Base-by-base conservation (phyloP, 2,329 filamentous ascomycete species). In the Uncinocarpus reesii region DNA sequence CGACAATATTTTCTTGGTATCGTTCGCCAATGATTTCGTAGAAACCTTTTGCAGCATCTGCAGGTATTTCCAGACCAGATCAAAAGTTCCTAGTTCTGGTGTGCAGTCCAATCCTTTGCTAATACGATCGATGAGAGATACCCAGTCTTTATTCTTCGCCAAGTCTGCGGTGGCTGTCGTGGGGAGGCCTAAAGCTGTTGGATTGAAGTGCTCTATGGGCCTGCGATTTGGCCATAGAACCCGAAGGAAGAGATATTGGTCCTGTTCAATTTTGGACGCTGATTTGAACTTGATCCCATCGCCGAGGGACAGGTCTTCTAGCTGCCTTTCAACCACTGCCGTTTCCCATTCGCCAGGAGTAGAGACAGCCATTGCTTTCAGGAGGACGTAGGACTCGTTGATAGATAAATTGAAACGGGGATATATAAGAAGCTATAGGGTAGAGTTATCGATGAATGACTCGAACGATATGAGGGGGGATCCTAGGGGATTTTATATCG, bases 171-270 rank as follows among this genome's bases (percentile, higher is more conserved):
- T 7, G 5, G 15, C 35, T 8, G 20, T 11, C 16, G 7, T 20
- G 16, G 16, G n/a, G 7, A 38, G 16, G 15, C 7, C 7, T 16
- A 20, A 11, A 23, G 16, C 7, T 16, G 4, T 13, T 5, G 35
- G 35, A 5, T 20, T 20, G 7, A 38, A 38, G 4, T 38, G n/a
- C 3, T 4, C 7, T 4, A 16, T n/a, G 5, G 7, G 4, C 11
- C 13, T 20, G 7, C 1, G 23, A n/a, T 35, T 46, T 34, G 31
- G 31, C 49, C 52, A 53, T 1, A 51, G 18, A 10, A 42, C 42
- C n/a, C 46, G 49, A 4, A 53, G 42, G 4, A 45, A 28, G 15
- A 53, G 42, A 20, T 45, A 53, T 20, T 53, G 52, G 2, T 11
- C 16, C 7, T 34, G 5, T 13, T 42, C 26, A 13, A 51, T 51